A percentile compares a stretch with the other conserved stretches of the same genome.
phyloP scores from a whole-genome alignment of 345 rosid species.

The Limnanthes douglasii region DNA sequence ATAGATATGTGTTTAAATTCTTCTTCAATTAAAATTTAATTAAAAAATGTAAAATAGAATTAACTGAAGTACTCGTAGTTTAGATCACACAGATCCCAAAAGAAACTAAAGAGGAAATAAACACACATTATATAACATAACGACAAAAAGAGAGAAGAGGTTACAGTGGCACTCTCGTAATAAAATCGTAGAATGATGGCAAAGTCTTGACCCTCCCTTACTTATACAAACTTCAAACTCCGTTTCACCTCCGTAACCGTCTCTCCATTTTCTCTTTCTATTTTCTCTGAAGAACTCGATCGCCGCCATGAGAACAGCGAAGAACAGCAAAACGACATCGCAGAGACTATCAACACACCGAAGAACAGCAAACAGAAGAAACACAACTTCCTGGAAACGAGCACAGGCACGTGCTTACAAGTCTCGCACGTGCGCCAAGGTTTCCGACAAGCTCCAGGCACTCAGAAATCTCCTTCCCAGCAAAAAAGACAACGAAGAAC shows the following conservation, averaged over 20 bases:
- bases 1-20: no score
- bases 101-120: background rate
- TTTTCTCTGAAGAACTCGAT: background rate
- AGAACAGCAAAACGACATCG: slow-evolving; percentile 14
- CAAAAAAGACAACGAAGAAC: background rate
- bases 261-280: slow-evolving; percentile 2
- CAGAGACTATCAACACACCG: slow-evolving; percentile 9
- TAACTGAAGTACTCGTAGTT: no score
- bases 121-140: no score
- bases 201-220: slow-evolving; percentile 11
- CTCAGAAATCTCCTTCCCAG: slow-evolving; percentile 53
- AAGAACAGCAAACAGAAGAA: slow-evolving; percentile 11
- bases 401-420: slow-evolving; percentile 4
- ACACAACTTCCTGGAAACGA: slow-evolving; percentile 6
- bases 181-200: slow-evolving; percentile 12
- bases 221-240: slow-evolving; percentile 29
- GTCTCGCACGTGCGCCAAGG: slow-evolving; percentile 10
- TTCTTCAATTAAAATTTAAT: no score
- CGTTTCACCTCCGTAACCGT: background rate
- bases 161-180: slow-evolving; percentile 23
- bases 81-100: slow-evolving; percentile 2
- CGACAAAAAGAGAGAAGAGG: slow-evolving; percentile 8
- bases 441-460: slow-evolving; percentile 54
- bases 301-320: slow-evolving; percentile 17
- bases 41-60: no score